Percentiles rank a stretch among this genome's conserved stretches.
Conservation (phyloP, 345 rosid species). For the Rhizophora apiculata region DNA sequence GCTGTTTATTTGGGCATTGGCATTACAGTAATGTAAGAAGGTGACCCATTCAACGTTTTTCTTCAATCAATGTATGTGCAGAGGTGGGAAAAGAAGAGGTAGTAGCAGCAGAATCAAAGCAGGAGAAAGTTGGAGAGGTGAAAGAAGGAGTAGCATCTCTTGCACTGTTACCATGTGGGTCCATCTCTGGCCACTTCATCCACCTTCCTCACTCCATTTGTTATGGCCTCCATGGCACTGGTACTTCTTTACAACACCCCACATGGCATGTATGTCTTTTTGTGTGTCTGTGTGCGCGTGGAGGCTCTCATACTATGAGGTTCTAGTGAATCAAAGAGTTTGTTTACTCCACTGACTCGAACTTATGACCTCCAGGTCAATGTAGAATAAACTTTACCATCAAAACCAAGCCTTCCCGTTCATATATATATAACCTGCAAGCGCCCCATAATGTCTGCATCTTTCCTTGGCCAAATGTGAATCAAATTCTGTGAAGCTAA, state of each 20-base stretch:
- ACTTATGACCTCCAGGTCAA: no score
- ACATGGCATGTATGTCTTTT: neutral
- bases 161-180: slow-evolving; percentile 73
- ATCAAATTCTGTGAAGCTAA: no score
- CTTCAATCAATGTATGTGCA: neutral
- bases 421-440: no score
- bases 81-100: slow-evolving; percentile 27
- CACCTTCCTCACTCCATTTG: slow-evolving; percentile 78
- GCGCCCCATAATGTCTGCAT: no score
- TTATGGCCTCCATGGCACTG: slow-evolving; percentile 88
- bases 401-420: no score
- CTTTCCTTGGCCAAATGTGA: no score
- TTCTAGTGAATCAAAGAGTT: no score
- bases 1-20: neutral
- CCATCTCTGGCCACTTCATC: slow-evolving; percentile 88
- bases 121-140: slow-evolving; percentile 35
- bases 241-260: slow-evolving; percentile 23
- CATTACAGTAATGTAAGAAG: no score
- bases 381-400: no score
- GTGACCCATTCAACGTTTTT: neutral
- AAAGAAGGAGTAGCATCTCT: slow-evolving; percentile 89
- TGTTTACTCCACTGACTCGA: no score
- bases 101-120: slow-evolving; percentile 7
- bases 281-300: no score
- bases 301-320: no score